phyloP scores from a whole-genome alignment of 129 eudicot species.

The Mikania micrantha region DNA sequence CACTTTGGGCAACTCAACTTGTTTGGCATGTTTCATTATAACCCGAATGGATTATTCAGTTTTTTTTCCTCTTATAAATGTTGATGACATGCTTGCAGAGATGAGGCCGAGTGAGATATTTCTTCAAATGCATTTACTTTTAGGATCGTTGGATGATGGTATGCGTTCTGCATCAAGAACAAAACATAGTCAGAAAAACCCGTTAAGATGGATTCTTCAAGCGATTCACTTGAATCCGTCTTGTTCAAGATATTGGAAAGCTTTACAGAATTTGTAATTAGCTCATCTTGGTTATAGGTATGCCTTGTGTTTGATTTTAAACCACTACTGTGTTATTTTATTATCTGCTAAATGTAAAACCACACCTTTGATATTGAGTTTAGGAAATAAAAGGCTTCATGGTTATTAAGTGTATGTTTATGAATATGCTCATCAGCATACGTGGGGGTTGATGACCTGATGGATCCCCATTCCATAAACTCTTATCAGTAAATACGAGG shows the following conservation, averaged over 20 bases:
- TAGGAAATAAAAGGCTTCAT: no score
- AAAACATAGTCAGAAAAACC: constrained; percentile 21
- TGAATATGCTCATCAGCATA: no score
- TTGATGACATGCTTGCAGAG: constrained; percentile 36
- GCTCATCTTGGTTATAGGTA: background rate
- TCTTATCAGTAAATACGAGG: no score
- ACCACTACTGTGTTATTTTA: background rate
- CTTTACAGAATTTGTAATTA: constrained; percentile 30
- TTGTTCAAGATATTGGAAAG: constrained; percentile 86
- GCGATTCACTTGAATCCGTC: constrained; percentile 89
- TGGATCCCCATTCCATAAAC: no score
- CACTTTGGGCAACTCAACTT: background rate
- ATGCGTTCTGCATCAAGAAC: constrained; percentile 17
- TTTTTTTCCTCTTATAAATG: background rate
- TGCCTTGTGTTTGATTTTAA: background rate
- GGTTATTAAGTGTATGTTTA: no score
- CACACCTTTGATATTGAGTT: background rate
- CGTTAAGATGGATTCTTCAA: constrained; percentile 59
- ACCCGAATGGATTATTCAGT: no score
- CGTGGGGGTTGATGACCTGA: no score
- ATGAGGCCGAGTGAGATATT: constrained; percentile 71
- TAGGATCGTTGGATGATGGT: constrained; percentile 24
- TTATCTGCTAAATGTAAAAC: constrained; percentile 6
- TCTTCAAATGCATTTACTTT: constrained; percentile 82
- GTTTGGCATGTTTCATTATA: background rate